Base-by-base conservation (phyloP, 2,329 filamentous ascomycete species). In the Nemania serpens region DNA sequence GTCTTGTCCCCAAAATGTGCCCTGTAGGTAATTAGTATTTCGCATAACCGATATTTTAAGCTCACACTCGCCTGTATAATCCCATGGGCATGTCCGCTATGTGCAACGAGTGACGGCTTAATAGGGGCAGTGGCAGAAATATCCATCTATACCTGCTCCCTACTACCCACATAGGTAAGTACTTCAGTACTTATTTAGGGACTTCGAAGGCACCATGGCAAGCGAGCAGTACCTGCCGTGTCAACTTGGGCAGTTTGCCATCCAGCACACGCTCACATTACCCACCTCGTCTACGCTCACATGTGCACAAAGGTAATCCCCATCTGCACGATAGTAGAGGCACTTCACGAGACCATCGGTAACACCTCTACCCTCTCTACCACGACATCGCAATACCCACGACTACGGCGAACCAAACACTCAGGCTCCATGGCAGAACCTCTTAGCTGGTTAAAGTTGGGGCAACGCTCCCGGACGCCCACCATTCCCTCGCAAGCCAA, bases 381-480 rank as follows among this genome's bases (percentile, higher is more conserved):
- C 11, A 20, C 22, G 10, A 4, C 17, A 17, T 33, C 29, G n/a
- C 11, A 34, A 36, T 17, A 29, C 12, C 9, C 18, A 9, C 7
- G 3, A 15, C 11, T 18, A n/a, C 20, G 20, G 11, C 36, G 4
- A 29, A 29, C 3, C 25, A 29, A 29, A 29, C 7, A 29, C 25
- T 29, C 4, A 33, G 5, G 3, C 17, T 15, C 3, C 22, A 64
- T 66, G 60, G 20, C 58, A 15, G 61, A 63, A 33, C 54, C 61
- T 39, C 61, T 68, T 5, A 42, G 58, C 56, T 71, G 70, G 69
- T 54, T 72, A 5, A 67, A 64, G 22, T 18, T 71, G 29, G 69
- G 64, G 11, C 61, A 62, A 20, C 71, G 67, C 33, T 61, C 69
- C 39, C 64, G 63, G 37, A 68, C 66, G 15, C 68, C 69, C 17